A percentile compares a stretch with the other conserved stretches of the same genome.
These are phyloP conservation scores for Ophiostoma ulmi DNA, from an alignment of 2,329 filamentous ascomycete species.

Conservation along the genomic window DNA sequence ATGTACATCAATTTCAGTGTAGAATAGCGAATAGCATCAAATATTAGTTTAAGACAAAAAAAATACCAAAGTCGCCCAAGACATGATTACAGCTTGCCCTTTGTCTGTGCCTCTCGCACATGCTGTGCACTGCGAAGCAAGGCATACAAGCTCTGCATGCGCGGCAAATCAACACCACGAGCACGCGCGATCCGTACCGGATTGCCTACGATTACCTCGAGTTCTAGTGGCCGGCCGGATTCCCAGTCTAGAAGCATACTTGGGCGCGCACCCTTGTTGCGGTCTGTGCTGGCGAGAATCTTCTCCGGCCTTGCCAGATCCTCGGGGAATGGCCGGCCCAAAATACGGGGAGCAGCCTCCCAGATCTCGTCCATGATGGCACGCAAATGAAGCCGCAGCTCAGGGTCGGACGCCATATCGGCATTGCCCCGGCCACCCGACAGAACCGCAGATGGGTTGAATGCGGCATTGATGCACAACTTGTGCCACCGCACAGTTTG, in stretches of 20 bases:
- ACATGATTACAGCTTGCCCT: conserved; percentile 36
- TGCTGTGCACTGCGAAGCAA: conserved; percentile 58
- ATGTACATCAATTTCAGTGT: background rate
- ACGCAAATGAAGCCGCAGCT: conserved; percentile 56
- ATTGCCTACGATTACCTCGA: conserved; percentile 69
- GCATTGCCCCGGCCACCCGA: conserved; percentile 60
- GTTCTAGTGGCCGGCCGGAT: conserved; percentile 58
- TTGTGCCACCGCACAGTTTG: conserved; percentile 72
- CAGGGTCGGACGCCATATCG: conserved; percentile 57
- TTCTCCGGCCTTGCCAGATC: conserved; percentile 58
- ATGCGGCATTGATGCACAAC: conserved; percentile 68
- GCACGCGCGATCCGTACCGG: conserved; percentile 60
- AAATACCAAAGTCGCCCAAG: no score
- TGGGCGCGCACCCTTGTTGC: conserved; percentile 59
- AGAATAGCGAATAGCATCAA: background rate
- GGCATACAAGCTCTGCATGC: conserved; percentile 63
- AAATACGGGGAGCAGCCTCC: conserved; percentile 55
- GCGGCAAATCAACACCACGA: conserved; percentile 59
- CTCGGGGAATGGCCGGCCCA: conserved; percentile 56
- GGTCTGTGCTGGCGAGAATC: conserved; percentile 58
- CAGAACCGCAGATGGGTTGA: conserved; percentile 68
- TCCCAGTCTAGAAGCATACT: conserved; percentile 70
- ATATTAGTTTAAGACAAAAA: background rate
- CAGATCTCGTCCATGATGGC: conserved; percentile 68
- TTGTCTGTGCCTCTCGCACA: conserved; percentile 40